Evolutionary conservation across 2,329 filamentous ascomycete genomes (phyloP).

Genomic region (Penicillium sp.): DNA sequence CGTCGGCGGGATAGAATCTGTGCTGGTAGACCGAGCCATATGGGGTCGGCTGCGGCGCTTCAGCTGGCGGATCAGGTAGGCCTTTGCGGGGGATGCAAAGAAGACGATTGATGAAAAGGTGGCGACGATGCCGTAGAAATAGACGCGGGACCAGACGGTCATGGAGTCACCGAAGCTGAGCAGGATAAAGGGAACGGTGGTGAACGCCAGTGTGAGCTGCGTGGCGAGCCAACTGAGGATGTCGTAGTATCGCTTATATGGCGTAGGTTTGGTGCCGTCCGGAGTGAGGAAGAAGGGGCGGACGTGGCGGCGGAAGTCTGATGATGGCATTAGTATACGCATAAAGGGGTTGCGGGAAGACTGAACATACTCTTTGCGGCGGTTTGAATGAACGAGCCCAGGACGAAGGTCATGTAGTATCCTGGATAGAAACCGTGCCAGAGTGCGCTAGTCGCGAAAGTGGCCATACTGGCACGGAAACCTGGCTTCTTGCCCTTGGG

Average conservation of each 20-base stretch:
- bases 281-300: slow-evolving; percentile 90
- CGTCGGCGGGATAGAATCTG: slow-evolving; percentile 62
- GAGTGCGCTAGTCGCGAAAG: slow-evolving; percentile 89
- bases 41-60: slow-evolving; percentile 54
- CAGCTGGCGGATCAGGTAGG: slow-evolving; percentile 55
- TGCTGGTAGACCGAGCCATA: slow-evolving; percentile 50
- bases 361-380: slow-evolving; percentile 78
- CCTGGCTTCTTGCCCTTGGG: slow-evolving; percentile 94
- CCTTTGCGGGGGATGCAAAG: slow-evolving; percentile 77
- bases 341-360: neutral
- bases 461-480: slow-evolving; percentile 89
- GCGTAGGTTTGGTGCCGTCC: slow-evolving; percentile 65
- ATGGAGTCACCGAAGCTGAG: slow-evolving; percentile 70
- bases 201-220: slow-evolving; percentile 80
- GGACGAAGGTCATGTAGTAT: slow-evolving; percentile 87
- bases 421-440: slow-evolving; percentile 99
- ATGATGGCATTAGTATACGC: slow-evolving; percentile 7
- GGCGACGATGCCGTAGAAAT: slow-evolving; percentile 79
- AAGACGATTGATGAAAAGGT: slow-evolving; percentile 65
- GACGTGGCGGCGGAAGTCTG: slow-evolving; percentile 83
- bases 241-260: slow-evolving; percentile 84
- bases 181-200: slow-evolving; percentile 79
- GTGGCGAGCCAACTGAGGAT: slow-evolving; percentile 71
- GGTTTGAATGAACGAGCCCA: slow-evolving; percentile 89
- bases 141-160: slow-evolving; percentile 76